Percentiles rank a stretch among this genome's conserved stretches.
Evolutionary conservation across 371 early-diverging fungal genomes (phyloP).

Genomic region (Umbelopsis sp.): DNA sequence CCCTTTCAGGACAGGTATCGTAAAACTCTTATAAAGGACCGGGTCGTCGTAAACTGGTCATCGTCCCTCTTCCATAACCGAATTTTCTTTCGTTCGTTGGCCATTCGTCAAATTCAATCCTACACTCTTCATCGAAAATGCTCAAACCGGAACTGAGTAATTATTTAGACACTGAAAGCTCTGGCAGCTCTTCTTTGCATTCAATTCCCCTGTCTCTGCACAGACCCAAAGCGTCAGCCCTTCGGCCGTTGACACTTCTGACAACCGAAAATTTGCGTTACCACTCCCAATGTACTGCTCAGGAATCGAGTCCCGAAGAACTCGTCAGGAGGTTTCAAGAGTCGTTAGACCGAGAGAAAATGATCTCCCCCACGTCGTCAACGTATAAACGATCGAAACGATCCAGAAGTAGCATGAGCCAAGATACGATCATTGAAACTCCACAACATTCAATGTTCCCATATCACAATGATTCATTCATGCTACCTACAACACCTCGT

Average conservation of each 20-base stretch:
- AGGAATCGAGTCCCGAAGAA: background rate
- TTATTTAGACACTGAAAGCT: slow-evolving; percentile 10
- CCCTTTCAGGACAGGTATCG: background rate
- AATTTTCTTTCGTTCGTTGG: too few species aligned
- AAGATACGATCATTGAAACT: slow-evolving; percentile 30
- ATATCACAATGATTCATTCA: slow-evolving; percentile 47
- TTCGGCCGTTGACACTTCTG: background rate
- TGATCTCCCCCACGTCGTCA: background rate
- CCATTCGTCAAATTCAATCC: too few species aligned
- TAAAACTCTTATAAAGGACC: background rate
- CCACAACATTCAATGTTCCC: slow-evolving; percentile 42
- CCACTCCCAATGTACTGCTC: background rate
- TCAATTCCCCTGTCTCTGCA: background rate
- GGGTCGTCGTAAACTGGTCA: background rate
- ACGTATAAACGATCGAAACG: background rate
- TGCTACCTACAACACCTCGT: slow-evolving; percentile 32
- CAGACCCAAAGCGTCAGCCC: background rate
- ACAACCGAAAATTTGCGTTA: slow-evolving; percentile 1
- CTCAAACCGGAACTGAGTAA: background rate
- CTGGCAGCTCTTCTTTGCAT: background rate
- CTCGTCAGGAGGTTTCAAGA: background rate
- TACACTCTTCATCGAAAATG: background rate
- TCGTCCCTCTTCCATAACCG: background rate
- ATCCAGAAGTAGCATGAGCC: slow-evolving; percentile 13
- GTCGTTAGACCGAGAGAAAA: background rate